Percentiles rank a stretch among this genome's conserved stretches.
phyloP scores from a whole-genome alignment of 345 rosid genomes.

The Abelmoschus esculentus region DNA sequence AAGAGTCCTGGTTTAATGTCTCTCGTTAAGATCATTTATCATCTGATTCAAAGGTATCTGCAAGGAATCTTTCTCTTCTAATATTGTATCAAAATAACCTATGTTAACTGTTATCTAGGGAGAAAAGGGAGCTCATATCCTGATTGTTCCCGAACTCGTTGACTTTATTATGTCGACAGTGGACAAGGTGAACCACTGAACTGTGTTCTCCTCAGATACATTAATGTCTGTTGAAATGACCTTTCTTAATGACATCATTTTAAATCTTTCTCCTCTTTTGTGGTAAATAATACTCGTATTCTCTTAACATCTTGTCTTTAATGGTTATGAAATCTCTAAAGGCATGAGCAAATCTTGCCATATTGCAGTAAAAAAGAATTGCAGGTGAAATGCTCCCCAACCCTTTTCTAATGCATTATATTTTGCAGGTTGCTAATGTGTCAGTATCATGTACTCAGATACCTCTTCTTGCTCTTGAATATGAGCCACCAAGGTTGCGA shows the following conservation, averaged over 20 bases:
- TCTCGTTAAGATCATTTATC: background rate
- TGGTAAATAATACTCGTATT: background rate
- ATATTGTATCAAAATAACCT: background rate
- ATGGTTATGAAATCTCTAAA: background rate
- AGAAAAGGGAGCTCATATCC: slow-evolving; percentile 76
- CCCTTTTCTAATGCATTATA: slow-evolving; percentile 1
- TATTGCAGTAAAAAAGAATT: background rate
- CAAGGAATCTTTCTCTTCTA: background rate
- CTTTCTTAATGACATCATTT: background rate
- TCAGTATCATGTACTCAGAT: slow-evolving; percentile 67
- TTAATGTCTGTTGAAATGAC: background rate
- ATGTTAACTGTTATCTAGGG: slow-evolving; percentile 38
- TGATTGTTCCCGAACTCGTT: slow-evolving; percentile 80
- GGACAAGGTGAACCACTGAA: slow-evolving; percentile 54
- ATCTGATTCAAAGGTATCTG: background rate
- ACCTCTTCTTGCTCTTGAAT: slow-evolving; percentile 78
- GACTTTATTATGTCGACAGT: slow-evolving; percentile 71
- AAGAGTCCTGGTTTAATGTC: background rate
- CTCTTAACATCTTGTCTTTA: background rate
- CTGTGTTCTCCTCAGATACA: background rate
- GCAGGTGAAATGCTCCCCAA: background rate
- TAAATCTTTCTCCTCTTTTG: background rate
- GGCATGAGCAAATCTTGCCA: background rate
- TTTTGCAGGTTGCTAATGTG: slow-evolving; percentile 70
- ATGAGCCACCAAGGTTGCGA: slow-evolving; percentile 75